phyloP scores from a whole-genome alignment of 495 filamentous ascomycete species.

The Lepidopterella palustris region DNA sequence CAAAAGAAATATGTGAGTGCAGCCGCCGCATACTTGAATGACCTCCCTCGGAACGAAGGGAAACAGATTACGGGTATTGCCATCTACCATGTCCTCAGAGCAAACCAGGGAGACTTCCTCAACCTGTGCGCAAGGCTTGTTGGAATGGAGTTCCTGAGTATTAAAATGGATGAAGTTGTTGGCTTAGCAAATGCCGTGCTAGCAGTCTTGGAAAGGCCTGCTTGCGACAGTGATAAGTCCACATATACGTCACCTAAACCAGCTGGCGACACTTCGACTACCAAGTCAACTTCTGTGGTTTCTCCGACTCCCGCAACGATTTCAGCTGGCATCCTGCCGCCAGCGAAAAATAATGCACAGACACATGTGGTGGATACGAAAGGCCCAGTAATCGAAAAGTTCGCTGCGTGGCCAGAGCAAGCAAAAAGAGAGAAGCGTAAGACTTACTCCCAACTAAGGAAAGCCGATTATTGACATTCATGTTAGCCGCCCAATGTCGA shows the following conservation, averaged over 20 bases:
- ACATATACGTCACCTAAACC: no score
- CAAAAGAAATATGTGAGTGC: background rate
- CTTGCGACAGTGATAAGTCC: no score
- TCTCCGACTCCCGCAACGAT: no score
- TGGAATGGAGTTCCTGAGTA: background rate
- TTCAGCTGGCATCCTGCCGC: background rate
- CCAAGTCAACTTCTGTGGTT: no score
- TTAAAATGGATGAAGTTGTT: background rate
- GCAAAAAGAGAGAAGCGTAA: conserved; percentile 20
- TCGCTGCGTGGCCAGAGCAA: conserved; percentile 15
- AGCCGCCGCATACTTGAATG: background rate
- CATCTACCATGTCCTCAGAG: background rate
- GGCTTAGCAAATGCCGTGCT: background rate
- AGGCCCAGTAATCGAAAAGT: background rate
- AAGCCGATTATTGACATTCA: background rate
- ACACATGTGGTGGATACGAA: background rate
- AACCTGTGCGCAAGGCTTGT: background rate
- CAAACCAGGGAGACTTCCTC: background rate
- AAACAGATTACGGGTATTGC: background rate
- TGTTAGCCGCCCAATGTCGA: conserved; percentile 34
- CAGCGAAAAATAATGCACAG: background rate
- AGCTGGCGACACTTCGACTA: no score
- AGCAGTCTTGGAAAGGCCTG: background rate
- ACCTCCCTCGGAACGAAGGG: background rate
- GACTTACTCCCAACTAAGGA: background rate